These are phyloP conservation scores for Fusarium oxysporum DNA, from an alignment of 2,329 filamentous ascomycete genomes.

Conservation along the genomic window DNA sequence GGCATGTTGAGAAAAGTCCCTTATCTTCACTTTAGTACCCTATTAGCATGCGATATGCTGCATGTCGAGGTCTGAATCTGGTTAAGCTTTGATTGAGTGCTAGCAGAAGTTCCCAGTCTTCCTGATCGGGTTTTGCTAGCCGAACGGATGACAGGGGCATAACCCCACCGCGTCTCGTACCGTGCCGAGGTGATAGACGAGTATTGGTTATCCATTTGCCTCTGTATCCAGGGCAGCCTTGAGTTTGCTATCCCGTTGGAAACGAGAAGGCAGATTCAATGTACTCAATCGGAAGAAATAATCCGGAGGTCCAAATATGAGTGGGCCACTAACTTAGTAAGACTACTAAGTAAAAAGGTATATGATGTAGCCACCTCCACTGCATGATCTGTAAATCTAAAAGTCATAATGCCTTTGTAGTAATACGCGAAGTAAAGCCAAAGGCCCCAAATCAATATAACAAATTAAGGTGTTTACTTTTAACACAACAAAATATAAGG, in stretches of 20 bases:
- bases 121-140: not conserved
- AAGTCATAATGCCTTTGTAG: too few relatives aligned
- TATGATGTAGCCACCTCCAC: fast-evolving
- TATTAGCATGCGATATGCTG: not conserved
- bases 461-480: too few relatives aligned
- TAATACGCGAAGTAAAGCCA: too few relatives aligned
- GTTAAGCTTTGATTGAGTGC: not conserved
- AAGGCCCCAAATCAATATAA: too few relatives aligned
- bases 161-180: not conserved
- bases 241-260: not conserved
- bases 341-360: conserved; percentile 24
- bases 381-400: too few relatives aligned
- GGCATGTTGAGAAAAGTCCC: not conserved
- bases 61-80: not conserved
- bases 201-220: not conserved
- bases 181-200: not conserved
- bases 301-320: conserved; percentile 1
- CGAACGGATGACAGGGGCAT: not conserved
- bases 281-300: fast-evolving
- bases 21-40: not conserved
- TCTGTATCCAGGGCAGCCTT: not conserved
- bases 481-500: too few relatives aligned
- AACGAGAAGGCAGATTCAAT: fast-evolving
- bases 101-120: not conserved
- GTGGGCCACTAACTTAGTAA: conserved; percentile 1